Evolutionary conservation across 768 basidiomycete genomes (phyloP).

Genomic region (Suillus paluster): DNA sequence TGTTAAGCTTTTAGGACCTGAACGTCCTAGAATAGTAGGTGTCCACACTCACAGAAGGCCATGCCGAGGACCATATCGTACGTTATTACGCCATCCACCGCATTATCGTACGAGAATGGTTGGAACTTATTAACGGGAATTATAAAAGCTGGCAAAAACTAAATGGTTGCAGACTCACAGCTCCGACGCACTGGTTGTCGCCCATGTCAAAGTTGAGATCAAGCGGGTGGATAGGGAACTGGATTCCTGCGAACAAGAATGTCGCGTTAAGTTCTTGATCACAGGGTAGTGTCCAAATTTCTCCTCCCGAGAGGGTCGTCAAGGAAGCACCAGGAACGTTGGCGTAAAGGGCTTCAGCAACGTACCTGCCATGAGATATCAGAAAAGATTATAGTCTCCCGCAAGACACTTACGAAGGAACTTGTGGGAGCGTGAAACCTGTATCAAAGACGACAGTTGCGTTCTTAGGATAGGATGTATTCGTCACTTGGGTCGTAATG

Average conservation of each 20-base stretch:
- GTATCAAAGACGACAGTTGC: slow-evolving; percentile 69
- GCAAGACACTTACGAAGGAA: slow-evolving; percentile 47
- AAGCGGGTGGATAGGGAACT: slow-evolving; percentile 67
- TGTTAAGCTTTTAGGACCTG: slow-evolving; percentile 25
- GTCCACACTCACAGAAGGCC: slow-evolving; percentile 59
- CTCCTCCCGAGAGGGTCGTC: slow-evolving; percentile 42
- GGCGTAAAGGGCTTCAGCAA: slow-evolving; percentile 67
- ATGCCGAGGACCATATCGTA: slow-evolving; percentile 77
- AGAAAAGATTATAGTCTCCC: slow-evolving; percentile 14
- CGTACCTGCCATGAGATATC: slow-evolving; percentile 37
- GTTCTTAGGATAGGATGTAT: slow-evolving; percentile 46
- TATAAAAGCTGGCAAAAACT: background rate
- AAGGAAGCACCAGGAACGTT: slow-evolving; percentile 57
- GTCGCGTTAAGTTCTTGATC: slow-evolving; percentile 65
- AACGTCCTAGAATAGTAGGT: slow-evolving; percentile 7
- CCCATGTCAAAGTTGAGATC: slow-evolving; percentile 48
- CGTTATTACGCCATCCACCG: slow-evolving; percentile 9
- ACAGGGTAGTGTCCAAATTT: slow-evolving; percentile 68
- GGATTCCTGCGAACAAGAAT: slow-evolving; percentile 60
- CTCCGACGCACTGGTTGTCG: slow-evolving; percentile 40
- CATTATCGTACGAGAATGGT: slow-evolving; percentile 58
- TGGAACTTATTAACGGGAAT: slow-evolving; percentile 56
- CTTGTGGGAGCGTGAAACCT: slow-evolving; percentile 70
- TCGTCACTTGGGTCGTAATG: slow-evolving; percentile 49
- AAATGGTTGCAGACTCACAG: slow-evolving; percentile 40